phyloP scores from a whole-genome alignment of 768 basidiomycete genomes.

The Phanerodontia chrysosporium region DNA sequence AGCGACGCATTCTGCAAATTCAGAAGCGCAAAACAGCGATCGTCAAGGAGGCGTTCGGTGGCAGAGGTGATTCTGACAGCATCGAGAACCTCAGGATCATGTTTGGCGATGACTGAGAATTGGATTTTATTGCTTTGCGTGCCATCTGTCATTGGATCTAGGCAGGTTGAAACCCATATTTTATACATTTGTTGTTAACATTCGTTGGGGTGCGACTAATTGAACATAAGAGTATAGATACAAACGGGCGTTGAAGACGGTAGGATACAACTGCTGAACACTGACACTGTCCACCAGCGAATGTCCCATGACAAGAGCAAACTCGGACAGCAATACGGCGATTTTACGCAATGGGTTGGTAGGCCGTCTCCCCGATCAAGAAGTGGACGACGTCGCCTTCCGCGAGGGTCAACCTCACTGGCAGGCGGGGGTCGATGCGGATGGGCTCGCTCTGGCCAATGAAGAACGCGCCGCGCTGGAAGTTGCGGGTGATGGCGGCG shows the following conservation, averaged over 20 bases:
- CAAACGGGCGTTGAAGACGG: not conserved
- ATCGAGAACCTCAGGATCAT: slow-evolving; percentile 80
- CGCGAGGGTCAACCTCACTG: slow-evolving; percentile 74
- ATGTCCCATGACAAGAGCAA: not conserved
- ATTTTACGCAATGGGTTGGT: not conserved
- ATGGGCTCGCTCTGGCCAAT: slow-evolving; percentile 79
- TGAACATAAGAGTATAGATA: not conserved
- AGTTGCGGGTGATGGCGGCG: slow-evolving; percentile 79
- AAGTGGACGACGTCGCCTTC: slow-evolving; percentile 81
- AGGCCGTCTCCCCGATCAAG: slow-evolving; percentile 43
- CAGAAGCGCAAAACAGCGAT: slow-evolving; percentile 87
- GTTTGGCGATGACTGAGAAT: slow-evolving; percentile 41
- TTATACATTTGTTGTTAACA: not conserved
- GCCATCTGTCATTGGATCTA: not conserved
- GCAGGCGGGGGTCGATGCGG: slow-evolving; percentile 76
- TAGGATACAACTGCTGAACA: slow-evolving; percentile 1
- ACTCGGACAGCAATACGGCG: not conserved
- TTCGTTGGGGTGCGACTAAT: not conserved
- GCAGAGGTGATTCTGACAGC: slow-evolving; percentile 59
- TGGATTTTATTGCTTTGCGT: not conserved
- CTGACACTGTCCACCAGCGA: not conserved
- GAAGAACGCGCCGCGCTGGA: slow-evolving; percentile 77
- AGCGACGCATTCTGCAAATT: slow-evolving; percentile 74
- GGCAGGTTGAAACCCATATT: not conserved
- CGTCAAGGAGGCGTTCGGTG: slow-evolving; percentile 73